Evolutionary conservation across 306 rosid genomes (phyloP), one percentile per base, ranked within the genome.

Genomic region (Quercus dentata): DNA sequence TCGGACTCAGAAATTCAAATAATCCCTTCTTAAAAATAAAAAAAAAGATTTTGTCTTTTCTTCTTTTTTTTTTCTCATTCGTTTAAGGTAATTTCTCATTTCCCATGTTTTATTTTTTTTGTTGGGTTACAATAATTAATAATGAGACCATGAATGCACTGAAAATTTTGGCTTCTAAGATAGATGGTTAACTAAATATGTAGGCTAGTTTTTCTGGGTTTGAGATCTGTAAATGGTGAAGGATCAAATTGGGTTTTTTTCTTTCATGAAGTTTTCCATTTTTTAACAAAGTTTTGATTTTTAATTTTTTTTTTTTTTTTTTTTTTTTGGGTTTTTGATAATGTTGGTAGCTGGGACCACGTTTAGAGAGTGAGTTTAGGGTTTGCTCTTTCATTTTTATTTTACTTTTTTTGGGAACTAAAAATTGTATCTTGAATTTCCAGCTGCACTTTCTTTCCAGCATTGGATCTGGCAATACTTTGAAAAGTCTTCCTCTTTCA

Each of bases 391-490:
- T 12, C 13, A 49, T 49, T 49, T 41, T 41, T 41, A 41, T 41
- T 41, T 11, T 11, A 46, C 28, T 12, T 46, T 49, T 10, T 49
- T 49, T 12, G 17, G 54, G 54, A 49, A 49, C 54, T 49, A 49
- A 49, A 12, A 13, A 49, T 49, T 49, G 17, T 64, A 3, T 68
- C 72, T 35, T 35, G 15, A 68, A 33, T 35, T 68, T 68, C 72
- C 72, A 68, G 72, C 49, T 21, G 83, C n/a, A 20, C 31, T 25
- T 71, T 55, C 46, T 69, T 56, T 73, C 23, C 31, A 17, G 80
- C 33, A 64, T 56, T 75, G 80, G 84, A 81, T 81, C 80, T 81
- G 14, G 76, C 41, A 35, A 41, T 75, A 25, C 7, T 8, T 68
- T 35, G 52, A 19, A 33, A 1, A n/a, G 52, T 35, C 46, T 35